Base-by-base conservation (phyloP, 2,329 filamentous ascomycete genomes). In the Diaporthe nobilis region DNA sequence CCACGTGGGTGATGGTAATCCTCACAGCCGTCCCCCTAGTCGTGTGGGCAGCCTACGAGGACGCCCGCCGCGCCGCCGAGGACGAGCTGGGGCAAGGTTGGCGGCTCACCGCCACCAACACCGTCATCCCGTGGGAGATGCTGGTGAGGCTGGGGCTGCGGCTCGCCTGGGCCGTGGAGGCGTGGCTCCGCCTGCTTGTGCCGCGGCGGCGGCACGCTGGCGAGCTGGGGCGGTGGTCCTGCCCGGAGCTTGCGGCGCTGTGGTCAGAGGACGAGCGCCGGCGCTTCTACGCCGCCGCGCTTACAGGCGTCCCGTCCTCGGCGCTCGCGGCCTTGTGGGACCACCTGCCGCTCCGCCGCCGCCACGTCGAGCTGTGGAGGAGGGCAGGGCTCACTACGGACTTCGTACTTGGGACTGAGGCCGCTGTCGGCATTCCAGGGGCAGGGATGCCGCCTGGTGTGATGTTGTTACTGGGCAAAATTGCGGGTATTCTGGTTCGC, bases 1-100 rank as follows among this genome's bases (percentile, higher is more conserved):
- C 8, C 8, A 13, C 4, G 0, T 25, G 4, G 8, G 8, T 17
- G 1, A 1, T 8, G 15, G 6, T 7, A 0, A 13, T 44, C 3
- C 8, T 31, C 39, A 8, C 3, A 17, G 17, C 6, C 25, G 6
- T 22, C 13, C 1, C 6, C 9, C 3, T 28, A 15, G 3, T 7
- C 13, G 20, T 28, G n/a, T 7, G 25, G 12, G 4, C n/a, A 15
- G n/a, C n/a, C 25, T 31, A 15, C 13, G n/a, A 55, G n/a, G n/a
- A 55, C n/a, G 13, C n/a, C 25, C 51, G 17, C 44, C 44, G 7
- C 2, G 20, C 6, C 6, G 44, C 44, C 44, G 44, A 44, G 5
- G 42, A 44, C 25, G n/a, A n/a, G 28, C 28, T 31, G 3, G 28
- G 28, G 28, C 4, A 31, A 31, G 28, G 28, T 31, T 4, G 17